phyloP scores from a whole-genome alignment of 2,329 filamentous ascomycete species.

The Pseudocercospora fijiensis region DNA sequence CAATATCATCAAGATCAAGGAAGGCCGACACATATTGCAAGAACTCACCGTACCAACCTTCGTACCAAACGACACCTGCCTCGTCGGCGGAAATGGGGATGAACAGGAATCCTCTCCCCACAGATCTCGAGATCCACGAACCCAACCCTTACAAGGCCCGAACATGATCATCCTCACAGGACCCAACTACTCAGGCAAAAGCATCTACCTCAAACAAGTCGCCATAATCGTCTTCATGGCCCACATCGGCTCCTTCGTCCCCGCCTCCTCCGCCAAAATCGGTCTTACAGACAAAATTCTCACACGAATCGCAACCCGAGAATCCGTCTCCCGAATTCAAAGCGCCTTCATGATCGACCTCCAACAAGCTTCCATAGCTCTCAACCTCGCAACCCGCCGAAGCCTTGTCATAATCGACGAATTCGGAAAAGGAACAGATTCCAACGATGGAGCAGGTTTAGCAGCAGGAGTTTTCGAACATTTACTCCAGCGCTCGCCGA shows the following conservation, averaged over 20 bases:
- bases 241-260: conserved; percentile 89
- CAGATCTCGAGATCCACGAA: background rate
- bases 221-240: conserved; percentile 89
- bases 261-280: conserved; percentile 71
- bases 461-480: conserved; percentile 62
- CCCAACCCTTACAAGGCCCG: conserved; percentile 41
- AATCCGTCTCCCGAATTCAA: conserved; percentile 63
- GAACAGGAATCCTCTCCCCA: conserved; percentile 6
- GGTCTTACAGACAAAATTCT: conserved; percentile 91
- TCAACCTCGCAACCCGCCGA: conserved; percentile 69
- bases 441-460: conserved; percentile 63
- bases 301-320: conserved; percentile 75
- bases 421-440: conserved; percentile 72
- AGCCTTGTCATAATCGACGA: conserved; percentile 91
- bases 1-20: conserved; percentile 70
- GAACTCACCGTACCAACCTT: conserved; percentile 78
- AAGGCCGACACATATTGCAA: conserved; percentile 83
- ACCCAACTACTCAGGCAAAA: conserved; percentile 96
- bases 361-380: conserved; percentile 76
- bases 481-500: conserved; percentile 50
- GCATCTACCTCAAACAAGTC: conserved; percentile 89
- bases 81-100: conserved; percentile 61
- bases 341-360: conserved; percentile 78
- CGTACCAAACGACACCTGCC: conserved; percentile 75
- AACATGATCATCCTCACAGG: conserved; percentile 82